Conservation (phyloP, 208 protist species). For the Crithidia mellificae region DNA sequence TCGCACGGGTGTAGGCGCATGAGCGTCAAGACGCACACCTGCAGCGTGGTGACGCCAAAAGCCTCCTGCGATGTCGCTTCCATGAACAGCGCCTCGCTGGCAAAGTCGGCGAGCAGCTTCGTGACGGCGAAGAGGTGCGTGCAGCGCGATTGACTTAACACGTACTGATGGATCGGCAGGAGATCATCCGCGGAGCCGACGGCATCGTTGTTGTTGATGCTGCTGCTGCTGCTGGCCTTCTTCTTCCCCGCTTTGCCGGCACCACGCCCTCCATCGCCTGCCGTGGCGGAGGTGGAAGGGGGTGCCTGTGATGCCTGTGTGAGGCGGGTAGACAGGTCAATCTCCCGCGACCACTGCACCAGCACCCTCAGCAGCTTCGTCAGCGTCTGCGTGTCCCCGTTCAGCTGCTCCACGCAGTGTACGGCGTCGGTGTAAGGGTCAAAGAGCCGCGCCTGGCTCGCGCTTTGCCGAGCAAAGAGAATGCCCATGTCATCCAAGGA, state of each 20-base stretch:
- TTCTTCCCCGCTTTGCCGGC: not conserved
- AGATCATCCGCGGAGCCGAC: constrained; percentile 81
- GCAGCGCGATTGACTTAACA: constrained; percentile 63
- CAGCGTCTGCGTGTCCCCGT: constrained; percentile 40
- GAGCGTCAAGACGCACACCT: constrained; percentile 69
- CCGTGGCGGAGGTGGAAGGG: too few species aligned
- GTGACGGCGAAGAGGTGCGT: constrained; percentile 58
- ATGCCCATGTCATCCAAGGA: constrained; percentile 85
- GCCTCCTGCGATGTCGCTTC: constrained; percentile 76
- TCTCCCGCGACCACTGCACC: constrained; percentile 77
- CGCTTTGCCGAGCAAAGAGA: constrained; percentile 62
- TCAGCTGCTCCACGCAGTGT: constrained; percentile 71
- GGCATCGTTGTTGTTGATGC: too few species aligned
- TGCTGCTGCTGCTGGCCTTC: not conserved
- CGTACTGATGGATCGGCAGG: constrained; percentile 87
- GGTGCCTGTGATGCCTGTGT: constrained; percentile 48
- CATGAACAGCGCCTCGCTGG: constrained; percentile 60
- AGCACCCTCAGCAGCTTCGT: constrained; percentile 67
- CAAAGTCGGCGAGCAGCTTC: constrained; percentile 72
- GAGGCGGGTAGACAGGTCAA: constrained; percentile 74
- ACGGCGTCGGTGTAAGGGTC: constrained; percentile 85
- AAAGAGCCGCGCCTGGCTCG: constrained; percentile 64
- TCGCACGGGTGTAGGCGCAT: constrained; percentile 59
- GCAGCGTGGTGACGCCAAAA: constrained; percentile 80
- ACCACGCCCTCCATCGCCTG: not conserved